Base-by-base conservation (phyloP, 148 eudicot species). In the Gaultheria prostrata region DNA sequence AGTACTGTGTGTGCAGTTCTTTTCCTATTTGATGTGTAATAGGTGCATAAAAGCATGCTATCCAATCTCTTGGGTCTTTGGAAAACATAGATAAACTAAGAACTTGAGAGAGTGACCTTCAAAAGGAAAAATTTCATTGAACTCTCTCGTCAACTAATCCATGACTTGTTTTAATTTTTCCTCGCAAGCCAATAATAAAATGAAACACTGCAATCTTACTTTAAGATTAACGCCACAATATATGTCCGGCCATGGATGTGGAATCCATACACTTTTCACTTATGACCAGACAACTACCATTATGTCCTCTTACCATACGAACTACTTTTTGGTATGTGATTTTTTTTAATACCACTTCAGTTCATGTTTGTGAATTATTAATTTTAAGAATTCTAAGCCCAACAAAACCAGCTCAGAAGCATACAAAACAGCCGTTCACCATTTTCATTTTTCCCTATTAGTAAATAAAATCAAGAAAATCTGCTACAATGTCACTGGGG, bases 111-210 rank as follows among this genome's bases (percentile, higher is more conserved):
- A 49, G 8, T 24, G 33, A 14, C 20, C 57, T 24, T 49, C 28
- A 74, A 43, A 9, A 67, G 33, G 24, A 39, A 43, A 35, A n/a
- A 74, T 10, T 74, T 43, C 24, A 45, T n/a, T 76, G 56, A 48
- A 48, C 78, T 43, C 28, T 48, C 33, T 76, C 56, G 13, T 45
- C 78, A 75, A 75, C 78, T 49, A 43, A 45, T 46, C 78, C 51
- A 46, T 33, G 26, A 75, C n/a, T 73, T 43, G 51, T 30, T 20
- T 74, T 6, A 14, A 39, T 18, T 39, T 32, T 35, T 71, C 1
- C 46, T 70, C 1, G 10, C 76, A 71, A 71, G 76, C 76, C n/a
- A 35, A 14, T 71, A 30, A 71, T 17, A 8, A 48, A 71, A 71
- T 71, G 45, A 71, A 32, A 14, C 21, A 71, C 45, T 15, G 24